A percentile compares a stretch with the other conserved stretches of the same genome.
Conservation (phyloP, 768 basidiomycete genomes). For the Solioccasus polychromus region DNA sequence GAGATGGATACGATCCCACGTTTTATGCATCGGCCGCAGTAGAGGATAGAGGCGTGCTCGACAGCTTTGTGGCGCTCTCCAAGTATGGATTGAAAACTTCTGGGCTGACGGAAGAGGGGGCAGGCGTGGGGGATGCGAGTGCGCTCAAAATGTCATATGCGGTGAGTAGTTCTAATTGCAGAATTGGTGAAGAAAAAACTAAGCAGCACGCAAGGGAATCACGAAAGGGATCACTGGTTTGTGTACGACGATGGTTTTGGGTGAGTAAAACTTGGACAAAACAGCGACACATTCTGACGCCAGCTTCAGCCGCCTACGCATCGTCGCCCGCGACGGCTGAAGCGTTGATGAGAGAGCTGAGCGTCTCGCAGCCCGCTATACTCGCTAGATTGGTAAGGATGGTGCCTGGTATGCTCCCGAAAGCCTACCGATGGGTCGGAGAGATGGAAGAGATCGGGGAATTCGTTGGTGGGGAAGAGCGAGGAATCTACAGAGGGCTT, state of each 20-base stretch:
- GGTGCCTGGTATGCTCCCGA: conserved; percentile 54
- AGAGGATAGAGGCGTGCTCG: conserved; percentile 32
- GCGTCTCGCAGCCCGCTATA: conserved; percentile 42
- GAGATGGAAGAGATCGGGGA: conserved; percentile 64
- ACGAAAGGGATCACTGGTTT: conserved; percentile 53
- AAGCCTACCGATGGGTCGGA: conserved; percentile 59
- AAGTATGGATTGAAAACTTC: conserved; percentile 46
- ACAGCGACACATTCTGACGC: not conserved
- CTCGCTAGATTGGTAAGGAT: conserved; percentile 38
- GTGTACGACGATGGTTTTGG: conserved; percentile 54
- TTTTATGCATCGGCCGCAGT: conserved; percentile 50
- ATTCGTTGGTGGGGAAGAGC: conserved; percentile 48
- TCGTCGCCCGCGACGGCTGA: conserved; percentile 61
- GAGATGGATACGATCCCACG: conserved; percentile 45
- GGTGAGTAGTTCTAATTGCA: conserved; percentile 33
- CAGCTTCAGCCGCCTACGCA: conserved; percentile 44
- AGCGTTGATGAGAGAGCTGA: conserved; percentile 50
- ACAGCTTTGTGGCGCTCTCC: conserved; percentile 39
- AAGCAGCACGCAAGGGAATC: conserved; percentile 42
- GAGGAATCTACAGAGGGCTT: conserved; percentile 46
- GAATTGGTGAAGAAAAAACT: not conserved
- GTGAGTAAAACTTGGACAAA: conserved; percentile 27
- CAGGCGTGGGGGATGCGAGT: conserved; percentile 55
- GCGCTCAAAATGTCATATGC: conserved; percentile 66
- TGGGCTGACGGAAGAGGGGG: conserved; percentile 44